These are phyloP conservation scores for Anethum foeniculum DNA, from an alignment of 140 eudicot genomes.

Conservation along the genomic window DNA sequence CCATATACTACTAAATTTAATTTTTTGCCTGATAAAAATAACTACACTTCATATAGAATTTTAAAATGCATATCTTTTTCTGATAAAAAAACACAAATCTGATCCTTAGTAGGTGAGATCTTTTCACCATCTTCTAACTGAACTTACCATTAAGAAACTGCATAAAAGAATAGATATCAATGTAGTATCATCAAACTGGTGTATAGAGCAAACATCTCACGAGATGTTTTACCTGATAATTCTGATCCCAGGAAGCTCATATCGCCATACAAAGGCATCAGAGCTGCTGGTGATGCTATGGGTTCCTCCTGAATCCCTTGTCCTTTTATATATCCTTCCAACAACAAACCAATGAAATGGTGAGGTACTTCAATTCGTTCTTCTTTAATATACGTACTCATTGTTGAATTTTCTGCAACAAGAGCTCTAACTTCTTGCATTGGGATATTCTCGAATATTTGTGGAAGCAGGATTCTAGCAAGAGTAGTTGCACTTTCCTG, in stretches of 20 bases:
- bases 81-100: not conserved
- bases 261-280: constrained; percentile 43
- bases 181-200: not conserved
- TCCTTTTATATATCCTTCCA: constrained; percentile 72
- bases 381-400: constrained; percentile 52
- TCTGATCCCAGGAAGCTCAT: constrained; percentile 47
- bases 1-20: not conserved
- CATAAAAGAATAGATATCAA: not conserved
- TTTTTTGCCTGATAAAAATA: too few relatives aligned
- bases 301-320: constrained; percentile 52
- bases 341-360: constrained; percentile 52
- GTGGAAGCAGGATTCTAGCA: constrained; percentile 73
- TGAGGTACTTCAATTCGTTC: constrained; percentile 67
- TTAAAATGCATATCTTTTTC: not conserved
- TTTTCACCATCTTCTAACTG: not conserved
- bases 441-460: constrained; percentile 59
- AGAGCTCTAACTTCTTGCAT: constrained; percentile 78
- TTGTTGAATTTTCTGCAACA: constrained; percentile 69
- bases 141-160: not conserved
- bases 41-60: not conserved
- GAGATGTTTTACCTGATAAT: constrained; percentile 36
- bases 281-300: constrained; percentile 68
- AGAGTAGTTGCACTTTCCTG: constrained; percentile 82
- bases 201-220: not conserved
- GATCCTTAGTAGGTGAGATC: not conserved